Percentiles rank a stretch among this genome's conserved stretches.
These are phyloP conservation scores for Tuber melanosporum DNA, from an alignment of 495 filamentous ascomycete genomes.

Conservation along the genomic window DNA sequence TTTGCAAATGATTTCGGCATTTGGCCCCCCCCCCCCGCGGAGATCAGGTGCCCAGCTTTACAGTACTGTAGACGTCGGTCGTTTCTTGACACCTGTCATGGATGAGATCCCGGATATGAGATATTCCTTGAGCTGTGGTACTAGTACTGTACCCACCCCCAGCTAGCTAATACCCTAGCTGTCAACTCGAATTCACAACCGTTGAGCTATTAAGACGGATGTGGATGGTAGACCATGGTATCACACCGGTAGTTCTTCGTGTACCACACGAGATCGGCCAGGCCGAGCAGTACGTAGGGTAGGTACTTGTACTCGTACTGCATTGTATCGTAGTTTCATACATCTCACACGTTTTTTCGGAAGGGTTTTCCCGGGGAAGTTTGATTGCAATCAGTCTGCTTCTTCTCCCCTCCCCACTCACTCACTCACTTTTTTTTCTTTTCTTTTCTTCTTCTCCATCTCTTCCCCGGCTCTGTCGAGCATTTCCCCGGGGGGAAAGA, in stretches of 20 bases:
- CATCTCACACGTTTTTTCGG: background rate
- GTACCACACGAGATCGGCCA: background rate
- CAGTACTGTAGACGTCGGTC: background rate
- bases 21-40: background rate
- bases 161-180: background rate
- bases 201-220: background rate
- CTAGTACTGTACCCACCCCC: too few species aligned
- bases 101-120: too few species aligned
- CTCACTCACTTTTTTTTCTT: background rate
- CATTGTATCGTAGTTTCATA: too few species aligned
- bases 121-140: background rate
- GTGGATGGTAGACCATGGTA: background rate
- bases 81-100: background rate
- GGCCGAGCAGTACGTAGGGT: background rate
- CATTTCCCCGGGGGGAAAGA: background rate
- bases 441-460: background rate
- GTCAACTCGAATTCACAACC: background rate
- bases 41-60: background rate
- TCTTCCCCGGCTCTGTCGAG: background rate
- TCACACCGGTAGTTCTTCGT: background rate
- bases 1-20: background rate
- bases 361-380: background rate
- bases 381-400: background rate
- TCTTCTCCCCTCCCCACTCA: background rate
- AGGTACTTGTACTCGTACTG: background rate